Evolutionary conservation across 2,329 filamentous ascomycete species (phyloP).

Genomic region (Didymella exigua): DNA sequence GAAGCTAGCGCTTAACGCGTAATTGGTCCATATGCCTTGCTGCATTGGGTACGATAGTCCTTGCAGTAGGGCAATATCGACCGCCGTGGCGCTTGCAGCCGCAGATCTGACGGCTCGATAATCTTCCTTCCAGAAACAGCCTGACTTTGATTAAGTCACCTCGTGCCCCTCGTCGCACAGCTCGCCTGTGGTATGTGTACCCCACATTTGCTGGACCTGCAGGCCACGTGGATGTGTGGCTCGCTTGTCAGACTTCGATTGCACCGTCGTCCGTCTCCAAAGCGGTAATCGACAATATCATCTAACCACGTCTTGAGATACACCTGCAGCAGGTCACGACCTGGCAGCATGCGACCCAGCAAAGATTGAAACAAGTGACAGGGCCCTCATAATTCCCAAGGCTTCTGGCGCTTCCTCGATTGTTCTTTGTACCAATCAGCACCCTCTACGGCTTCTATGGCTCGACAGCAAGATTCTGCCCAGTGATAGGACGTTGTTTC

Average conservation of each 20-base stretch:
- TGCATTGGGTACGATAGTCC: neutral
- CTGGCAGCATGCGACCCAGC: neutral
- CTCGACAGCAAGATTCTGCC: constrained; percentile 22
- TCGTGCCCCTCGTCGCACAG: neutral
- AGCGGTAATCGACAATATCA: neutral
- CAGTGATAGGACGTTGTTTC: constrained; percentile 32
- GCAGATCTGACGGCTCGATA: constrained; percentile 3
- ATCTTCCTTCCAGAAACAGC: constrained; percentile 3
- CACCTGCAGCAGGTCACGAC: neutral
- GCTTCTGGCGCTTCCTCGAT: constrained; percentile 2
- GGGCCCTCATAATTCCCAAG: neutral
- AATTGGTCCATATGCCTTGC: neutral
- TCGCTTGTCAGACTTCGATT: constrained; percentile 5
- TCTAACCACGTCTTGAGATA: neutral
- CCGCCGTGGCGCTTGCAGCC: constrained; percentile 9
- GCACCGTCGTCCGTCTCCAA: constrained; percentile 10
- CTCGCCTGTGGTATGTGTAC: neutral
- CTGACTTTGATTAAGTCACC: constrained; percentile 1
- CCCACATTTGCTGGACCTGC: neutral
- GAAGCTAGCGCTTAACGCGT: neutral
- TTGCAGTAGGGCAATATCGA: neutral
- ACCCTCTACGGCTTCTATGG: constrained; percentile 32
- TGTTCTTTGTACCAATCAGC: constrained; percentile 24
- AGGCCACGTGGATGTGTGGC: constrained; percentile 10
- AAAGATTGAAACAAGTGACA: neutral